Base-by-base conservation (phyloP, 176 grass and related monocot species). In the Ananas comosus region DNA sequence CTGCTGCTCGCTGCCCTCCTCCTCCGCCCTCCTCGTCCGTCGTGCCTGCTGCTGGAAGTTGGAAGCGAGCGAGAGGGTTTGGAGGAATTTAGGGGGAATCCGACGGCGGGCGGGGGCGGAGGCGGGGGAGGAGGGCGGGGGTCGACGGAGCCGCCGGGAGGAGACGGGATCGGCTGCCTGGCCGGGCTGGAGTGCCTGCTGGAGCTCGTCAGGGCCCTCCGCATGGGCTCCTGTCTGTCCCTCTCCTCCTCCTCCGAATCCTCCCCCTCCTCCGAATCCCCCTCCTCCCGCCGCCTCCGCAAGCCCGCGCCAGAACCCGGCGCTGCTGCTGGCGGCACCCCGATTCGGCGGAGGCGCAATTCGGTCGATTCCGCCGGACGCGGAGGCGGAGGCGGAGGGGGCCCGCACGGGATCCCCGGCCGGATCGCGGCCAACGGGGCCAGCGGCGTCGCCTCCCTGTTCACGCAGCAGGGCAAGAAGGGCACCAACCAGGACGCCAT, bases 401-500 rank as follows among this genome's bases (percentile, higher is more conserved):
- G 56, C 6, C 51, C 85, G 42, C 83, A 81, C 51, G 72, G 29
- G 63, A 80, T 83, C 10, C 61, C 91, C 5, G 75, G 74, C 0
- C 73, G 92, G 70, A 78, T 96, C 74, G 79, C 83, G 2, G 21
- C 66, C 16, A 88, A 82, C 66, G 88, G 88, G 48, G 69, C 83
- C 18, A 87, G 56, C 64, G 75, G 80, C 10, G 68, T 70, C 14
- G 85, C 88, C 2, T 96, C 88, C 51, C 81, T 91, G 25, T 96
- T 85, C 81, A 91, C 92, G 53, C 72, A 91, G 83, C 88, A 89
- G 78, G 92, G 92, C n/a, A 86, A 82, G 86, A 96, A 96, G 72
- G 92, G 92, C 24, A 72, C 85, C 23, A 96, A 96, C 73, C 92
- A 96, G 81, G 92, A 96, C 53, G 92, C 92, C 76, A 96, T 96